Conservation (phyloP, 164 flowering plant genomes). For the Vitis rotundifolia region DNA sequence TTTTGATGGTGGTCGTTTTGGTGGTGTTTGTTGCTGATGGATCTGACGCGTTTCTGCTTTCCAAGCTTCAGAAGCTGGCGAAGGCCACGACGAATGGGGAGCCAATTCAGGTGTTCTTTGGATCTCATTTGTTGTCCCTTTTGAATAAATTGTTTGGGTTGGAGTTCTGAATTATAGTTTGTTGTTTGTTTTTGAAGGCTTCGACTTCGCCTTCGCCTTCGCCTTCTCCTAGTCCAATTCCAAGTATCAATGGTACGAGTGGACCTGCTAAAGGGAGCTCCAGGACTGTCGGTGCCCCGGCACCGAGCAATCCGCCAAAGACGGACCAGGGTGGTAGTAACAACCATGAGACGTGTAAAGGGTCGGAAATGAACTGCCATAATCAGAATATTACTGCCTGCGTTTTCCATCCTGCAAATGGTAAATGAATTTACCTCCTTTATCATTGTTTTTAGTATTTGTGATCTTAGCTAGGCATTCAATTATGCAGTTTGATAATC, state of each 20-base stretch:
- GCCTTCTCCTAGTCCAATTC: constrained; percentile 15
- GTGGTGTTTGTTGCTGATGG: constrained; percentile 5
- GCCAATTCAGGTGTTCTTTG: constrained; percentile 6
- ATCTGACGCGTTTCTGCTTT: constrained; percentile 8
- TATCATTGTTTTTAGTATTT: background rate
- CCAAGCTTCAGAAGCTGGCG: constrained; percentile 6
- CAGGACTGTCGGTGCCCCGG: background rate
- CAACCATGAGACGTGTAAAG: constrained; percentile 10
- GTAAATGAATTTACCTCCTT: background rate
- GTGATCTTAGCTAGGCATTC: too few relatives aligned
- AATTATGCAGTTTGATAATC: background rate
- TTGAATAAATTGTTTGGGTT: background rate
- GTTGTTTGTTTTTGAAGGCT: background rate
- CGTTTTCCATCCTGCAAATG: constrained; percentile 6
- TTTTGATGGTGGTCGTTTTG: background rate
- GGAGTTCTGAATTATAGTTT: background rate
- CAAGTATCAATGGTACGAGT: background rate
- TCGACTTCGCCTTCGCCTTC: constrained; percentile 14
- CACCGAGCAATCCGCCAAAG: background rate
- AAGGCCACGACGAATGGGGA: background rate
- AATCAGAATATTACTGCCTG: constrained; percentile 9
- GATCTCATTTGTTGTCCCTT: background rate
- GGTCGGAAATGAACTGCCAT: constrained; percentile 4
- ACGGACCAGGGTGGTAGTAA: background rate
- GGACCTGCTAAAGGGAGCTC: background rate